These are phyloP conservation scores for Suillus ampliporus DNA, from an alignment of 768 basidiomycete species.

Conservation along the genomic window DNA sequence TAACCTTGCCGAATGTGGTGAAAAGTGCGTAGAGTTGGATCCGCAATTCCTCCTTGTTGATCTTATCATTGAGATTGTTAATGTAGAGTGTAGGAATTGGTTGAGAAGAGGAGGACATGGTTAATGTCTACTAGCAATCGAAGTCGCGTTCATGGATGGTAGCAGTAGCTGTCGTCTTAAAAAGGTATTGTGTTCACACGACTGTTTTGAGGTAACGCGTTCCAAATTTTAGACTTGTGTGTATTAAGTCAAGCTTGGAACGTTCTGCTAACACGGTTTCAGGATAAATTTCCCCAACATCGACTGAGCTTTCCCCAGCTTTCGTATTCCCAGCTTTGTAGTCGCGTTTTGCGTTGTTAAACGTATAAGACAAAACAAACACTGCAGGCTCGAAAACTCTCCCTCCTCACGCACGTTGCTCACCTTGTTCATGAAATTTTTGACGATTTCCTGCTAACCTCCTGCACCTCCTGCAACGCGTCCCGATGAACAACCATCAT, in stretches of 20 bases:
- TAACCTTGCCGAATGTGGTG: conserved; percentile 89
- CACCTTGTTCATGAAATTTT: conserved; percentile 40
- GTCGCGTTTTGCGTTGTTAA: conserved; percentile 32
- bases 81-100: conserved; percentile 91
- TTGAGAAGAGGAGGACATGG: conserved; percentile 60
- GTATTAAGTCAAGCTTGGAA: no score
- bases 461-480: conserved; percentile 30
- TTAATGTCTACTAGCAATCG: neutral
- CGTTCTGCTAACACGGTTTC: neutral
- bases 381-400: conserved; percentile 34
- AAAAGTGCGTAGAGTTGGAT: conserved; percentile 87
- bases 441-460: conserved; percentile 28
- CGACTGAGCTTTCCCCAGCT: conserved; percentile 5
- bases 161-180: conserved; percentile 1
- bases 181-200: conserved; percentile 34
- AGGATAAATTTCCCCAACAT: conserved; percentile 16
- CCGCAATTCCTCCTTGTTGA: conserved; percentile 89
- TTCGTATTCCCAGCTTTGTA: no score
- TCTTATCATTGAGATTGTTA: conserved; percentile 91
- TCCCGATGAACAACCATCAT: conserved; percentile 43
- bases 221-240: no score
- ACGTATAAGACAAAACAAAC: conserved; percentile 38
- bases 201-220: neutral
- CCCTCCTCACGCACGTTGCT: conserved; percentile 16
- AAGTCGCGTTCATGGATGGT: neutral